Conservation (phyloP, 306 rosid species). For the Fragaria vesca region DNA sequence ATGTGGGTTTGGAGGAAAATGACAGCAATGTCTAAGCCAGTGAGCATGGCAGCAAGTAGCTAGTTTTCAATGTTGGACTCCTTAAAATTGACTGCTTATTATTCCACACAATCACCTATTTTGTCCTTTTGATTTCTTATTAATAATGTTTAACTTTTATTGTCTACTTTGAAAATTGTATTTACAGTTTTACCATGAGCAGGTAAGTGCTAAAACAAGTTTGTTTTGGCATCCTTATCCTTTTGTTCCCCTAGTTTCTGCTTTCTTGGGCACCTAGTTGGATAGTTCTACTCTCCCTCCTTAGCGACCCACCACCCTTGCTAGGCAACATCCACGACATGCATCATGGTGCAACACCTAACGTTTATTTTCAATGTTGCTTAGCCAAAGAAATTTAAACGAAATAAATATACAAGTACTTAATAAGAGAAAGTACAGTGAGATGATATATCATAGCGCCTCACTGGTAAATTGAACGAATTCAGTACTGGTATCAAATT, state of each 20-base stretch:
- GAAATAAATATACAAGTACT: neutral
- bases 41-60: neutral
- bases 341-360: neutral
- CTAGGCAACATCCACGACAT: neutral
- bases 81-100: neutral
- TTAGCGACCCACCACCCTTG: neutral
- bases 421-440: too few species aligned
- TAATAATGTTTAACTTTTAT: neutral
- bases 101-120: slow-evolving; percentile 1
- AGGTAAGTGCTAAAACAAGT: neutral
- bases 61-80: neutral
- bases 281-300: neutral
- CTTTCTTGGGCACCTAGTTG: neutral
- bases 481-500: too few species aligned
- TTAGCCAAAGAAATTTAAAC: neutral
- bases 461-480: too few species aligned
- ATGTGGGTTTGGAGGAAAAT: neutral
- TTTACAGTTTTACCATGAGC: neutral
- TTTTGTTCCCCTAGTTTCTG: neutral
- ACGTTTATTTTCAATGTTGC: neutral
- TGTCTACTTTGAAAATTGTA: neutral
- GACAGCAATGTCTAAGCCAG: neutral
- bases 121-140: neutral
- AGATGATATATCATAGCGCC: too few species aligned
- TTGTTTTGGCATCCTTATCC: neutral